Percentiles rank a stretch among this genome's conserved stretches.
Conservation (phyloP, 2,329 filamentous ascomycete genomes). For the Scedosporium dehoogii region DNA sequence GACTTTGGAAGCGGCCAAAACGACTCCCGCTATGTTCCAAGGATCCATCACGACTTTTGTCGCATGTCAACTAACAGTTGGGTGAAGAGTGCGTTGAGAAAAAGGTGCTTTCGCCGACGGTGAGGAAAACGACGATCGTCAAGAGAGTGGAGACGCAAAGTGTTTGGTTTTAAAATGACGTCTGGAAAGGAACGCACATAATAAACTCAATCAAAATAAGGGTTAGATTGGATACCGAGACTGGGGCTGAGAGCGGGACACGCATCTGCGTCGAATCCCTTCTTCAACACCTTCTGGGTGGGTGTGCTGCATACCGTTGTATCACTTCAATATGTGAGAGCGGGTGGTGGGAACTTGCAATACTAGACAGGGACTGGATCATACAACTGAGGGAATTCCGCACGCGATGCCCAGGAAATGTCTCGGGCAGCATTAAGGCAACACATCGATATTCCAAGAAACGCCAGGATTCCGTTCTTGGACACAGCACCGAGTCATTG, state of each 20-base stretch:
- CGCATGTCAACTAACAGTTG: neutral
- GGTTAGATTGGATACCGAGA: too few species aligned
- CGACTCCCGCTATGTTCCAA: conserved; percentile 1
- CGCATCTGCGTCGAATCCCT: too few species aligned
- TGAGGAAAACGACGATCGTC: neutral
- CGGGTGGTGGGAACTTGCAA: neutral
- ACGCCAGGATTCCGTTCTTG: neutral
- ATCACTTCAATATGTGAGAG: neutral
- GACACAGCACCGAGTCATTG: neutral
- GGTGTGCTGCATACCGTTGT: neutral
- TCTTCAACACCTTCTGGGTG: too few species aligned
- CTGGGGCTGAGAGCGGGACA: too few species aligned
- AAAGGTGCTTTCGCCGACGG: neutral
- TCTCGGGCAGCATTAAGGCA: neutral
- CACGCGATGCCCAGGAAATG: neutral
- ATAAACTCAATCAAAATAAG: neutral
- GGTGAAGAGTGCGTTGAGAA: neutral
- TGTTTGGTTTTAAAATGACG: neutral
- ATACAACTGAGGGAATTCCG: neutral
- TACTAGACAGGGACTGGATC: neutral
- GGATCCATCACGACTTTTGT: neutral
- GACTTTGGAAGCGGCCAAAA: neutral
- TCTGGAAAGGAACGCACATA: neutral
- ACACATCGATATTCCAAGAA: neutral
- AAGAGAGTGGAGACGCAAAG: neutral